Conservation (phyloP, 305 asterid genomes). For the Solanum hybrid region DNA sequence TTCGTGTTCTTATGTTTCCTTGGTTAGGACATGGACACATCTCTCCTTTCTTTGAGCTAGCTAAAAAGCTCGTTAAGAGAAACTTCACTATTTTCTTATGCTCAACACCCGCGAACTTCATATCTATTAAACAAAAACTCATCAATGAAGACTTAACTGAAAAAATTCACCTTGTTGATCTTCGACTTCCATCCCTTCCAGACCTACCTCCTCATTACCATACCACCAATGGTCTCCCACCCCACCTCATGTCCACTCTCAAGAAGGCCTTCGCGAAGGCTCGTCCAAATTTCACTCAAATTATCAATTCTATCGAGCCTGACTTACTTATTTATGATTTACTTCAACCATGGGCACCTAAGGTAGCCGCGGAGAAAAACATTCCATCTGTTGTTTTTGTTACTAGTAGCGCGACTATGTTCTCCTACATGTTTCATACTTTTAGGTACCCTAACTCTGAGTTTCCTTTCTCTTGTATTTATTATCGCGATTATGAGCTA, state of each 20-base stretch:
- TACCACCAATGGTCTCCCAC: slow-evolving; percentile 22
- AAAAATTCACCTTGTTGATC: slow-evolving; percentile 3
- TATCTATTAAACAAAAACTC: slow-evolving; percentile 1
- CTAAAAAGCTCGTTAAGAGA: neutral
- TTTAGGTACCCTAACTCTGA: neutral
- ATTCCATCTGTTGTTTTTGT: slow-evolving; percentile 20
- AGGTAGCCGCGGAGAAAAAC: neutral
- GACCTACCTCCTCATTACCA: slow-evolving; percentile 11
- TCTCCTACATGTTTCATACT: neutral
- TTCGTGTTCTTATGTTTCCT: slow-evolving; percentile 1
- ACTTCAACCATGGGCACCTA: slow-evolving; percentile 23
- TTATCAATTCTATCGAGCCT: slow-evolving; percentile 5
- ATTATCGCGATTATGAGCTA: slow-evolving; percentile 7
- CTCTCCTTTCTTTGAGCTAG: slow-evolving; percentile 9
- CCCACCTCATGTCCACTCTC: slow-evolving; percentile 15
- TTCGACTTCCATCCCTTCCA: neutral
- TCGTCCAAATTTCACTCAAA: neutral
- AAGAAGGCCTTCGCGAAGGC: slow-evolving; percentile 4
- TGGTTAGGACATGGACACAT: slow-evolving; percentile 17
- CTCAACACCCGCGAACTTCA: neutral
- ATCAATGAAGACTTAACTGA: neutral
- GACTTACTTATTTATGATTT: slow-evolving; percentile 18
- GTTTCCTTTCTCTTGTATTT: slow-evolving; percentile 8
- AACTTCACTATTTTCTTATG: slow-evolving; percentile 3
- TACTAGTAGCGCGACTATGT: slow-evolving; percentile 15